Conservation (phyloP, 2,329 filamentous ascomycete species). For the Didymella arachidicola region DNA sequence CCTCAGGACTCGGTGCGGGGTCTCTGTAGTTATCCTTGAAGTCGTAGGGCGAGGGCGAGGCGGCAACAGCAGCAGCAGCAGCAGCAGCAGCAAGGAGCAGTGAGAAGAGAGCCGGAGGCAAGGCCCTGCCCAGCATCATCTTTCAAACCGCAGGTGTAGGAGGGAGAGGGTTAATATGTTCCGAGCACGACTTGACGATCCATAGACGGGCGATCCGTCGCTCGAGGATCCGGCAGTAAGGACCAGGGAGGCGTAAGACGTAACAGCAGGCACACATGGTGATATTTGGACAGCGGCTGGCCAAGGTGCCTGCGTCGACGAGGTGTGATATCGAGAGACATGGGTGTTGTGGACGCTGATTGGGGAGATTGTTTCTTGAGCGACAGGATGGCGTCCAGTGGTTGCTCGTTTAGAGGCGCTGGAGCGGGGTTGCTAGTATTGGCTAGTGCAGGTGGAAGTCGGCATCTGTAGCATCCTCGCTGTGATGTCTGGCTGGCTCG, state of each 20-base stretch:
- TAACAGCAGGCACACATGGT: conserved; percentile 39
- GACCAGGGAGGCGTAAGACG: conserved; percentile 31
- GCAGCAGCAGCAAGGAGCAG: conserved; percentile 38
- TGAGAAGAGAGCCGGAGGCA: conserved; percentile 38
- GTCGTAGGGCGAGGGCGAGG: conserved; percentile 35
- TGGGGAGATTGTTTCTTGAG: conserved; percentile 39
- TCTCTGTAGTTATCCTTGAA: conserved; percentile 39
- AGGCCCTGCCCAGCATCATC: conserved; percentile 41
- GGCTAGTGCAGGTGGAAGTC: conserved; percentile 12
- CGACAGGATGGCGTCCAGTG: conserved; percentile 42
- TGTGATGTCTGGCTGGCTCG: conserved; percentile 12
- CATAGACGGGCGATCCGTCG: conserved; percentile 21
- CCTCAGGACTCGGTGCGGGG: conserved; percentile 38
- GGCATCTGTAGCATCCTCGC: conserved; percentile 20
- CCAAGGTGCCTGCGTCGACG: conserved; percentile 15
- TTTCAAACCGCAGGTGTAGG: conserved; percentile 10
- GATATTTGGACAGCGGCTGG: conserved; percentile 32
- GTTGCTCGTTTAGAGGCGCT: conserved; percentile 42
- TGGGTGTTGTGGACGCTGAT: conserved; percentile 40
- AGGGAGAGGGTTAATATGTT: conserved; percentile 16
- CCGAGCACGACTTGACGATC: conserved; percentile 19
- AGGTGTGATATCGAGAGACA: conserved; percentile 28
- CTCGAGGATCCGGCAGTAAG: conserved; percentile 30
- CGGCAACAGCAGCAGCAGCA: conserved; percentile 34
- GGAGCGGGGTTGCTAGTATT: conserved; percentile 38